Conservation (phyloP, 495 filamentous ascomycete genomes). For the Lindgomyces ingoldianus region DNA sequence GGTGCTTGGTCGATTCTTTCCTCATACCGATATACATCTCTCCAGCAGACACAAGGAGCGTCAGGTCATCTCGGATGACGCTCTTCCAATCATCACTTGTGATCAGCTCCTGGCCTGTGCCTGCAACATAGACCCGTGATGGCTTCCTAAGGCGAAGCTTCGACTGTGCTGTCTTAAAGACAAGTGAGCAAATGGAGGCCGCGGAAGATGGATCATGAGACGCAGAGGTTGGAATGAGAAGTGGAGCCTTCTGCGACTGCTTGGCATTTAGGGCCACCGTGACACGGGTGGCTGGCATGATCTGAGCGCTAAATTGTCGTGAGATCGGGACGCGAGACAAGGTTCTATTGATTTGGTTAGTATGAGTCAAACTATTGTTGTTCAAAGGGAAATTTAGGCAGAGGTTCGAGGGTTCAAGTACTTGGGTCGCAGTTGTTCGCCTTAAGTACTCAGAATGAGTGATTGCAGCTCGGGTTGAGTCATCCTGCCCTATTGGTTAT, state of each 20-base stretch:
- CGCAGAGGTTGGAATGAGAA: slow-evolving; percentile 33
- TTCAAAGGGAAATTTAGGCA: no score
- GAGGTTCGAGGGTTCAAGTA: no score
- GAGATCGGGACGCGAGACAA: not conserved
- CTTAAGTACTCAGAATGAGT: no score
- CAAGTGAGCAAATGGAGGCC: slow-evolving; percentile 1
- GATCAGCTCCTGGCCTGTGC: slow-evolving; percentile 42
- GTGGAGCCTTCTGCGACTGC: slow-evolving; percentile 32
- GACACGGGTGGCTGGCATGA: slow-evolving; percentile 34
- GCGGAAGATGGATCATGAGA: no score
- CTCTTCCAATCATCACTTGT: slow-evolving; percentile 36
- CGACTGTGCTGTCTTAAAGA: slow-evolving; percentile 42
- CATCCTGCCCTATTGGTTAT: no score
- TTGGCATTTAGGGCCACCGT: slow-evolving; percentile 34
- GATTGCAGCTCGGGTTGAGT: no score
- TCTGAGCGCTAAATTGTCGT: not conserved
- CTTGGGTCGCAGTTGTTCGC: no score
- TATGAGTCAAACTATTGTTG: no score
- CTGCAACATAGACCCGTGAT: slow-evolving; percentile 41
- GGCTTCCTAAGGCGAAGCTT: slow-evolving; percentile 45
- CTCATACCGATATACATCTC: slow-evolving; percentile 44
- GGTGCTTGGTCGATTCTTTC: slow-evolving; percentile 2
- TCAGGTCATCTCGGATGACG: slow-evolving; percentile 35
- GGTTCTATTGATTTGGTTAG: not conserved
- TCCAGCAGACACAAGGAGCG: slow-evolving; percentile 41